Percentiles rank a stretch among this genome's conserved stretches.
Conservation (phyloP, 129 eudicot species). For the Lactuca saligna region DNA sequence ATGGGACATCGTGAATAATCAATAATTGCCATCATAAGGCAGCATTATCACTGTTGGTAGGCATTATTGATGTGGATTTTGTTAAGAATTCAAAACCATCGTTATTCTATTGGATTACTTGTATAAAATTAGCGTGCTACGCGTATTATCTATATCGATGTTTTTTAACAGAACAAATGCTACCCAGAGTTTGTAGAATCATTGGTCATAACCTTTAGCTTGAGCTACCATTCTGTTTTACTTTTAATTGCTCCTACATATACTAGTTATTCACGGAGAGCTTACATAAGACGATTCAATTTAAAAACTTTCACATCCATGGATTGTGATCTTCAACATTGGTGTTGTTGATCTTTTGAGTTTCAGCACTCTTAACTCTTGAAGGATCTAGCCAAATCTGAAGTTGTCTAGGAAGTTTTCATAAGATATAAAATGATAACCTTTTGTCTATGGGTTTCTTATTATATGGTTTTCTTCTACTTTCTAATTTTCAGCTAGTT, state of each 20-base stretch:
- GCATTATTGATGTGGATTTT: neutral
- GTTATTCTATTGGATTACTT: neutral
- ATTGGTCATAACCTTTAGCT: neutral
- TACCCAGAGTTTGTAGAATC: conserved; percentile 8
- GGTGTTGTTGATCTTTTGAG: neutral
- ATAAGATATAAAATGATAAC: neutral
- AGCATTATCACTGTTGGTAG: neutral
- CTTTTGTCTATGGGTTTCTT: neutral
- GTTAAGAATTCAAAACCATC: neutral
- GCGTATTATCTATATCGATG: neutral
- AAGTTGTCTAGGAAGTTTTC: conserved; percentile 4
- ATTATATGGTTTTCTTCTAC: neutral
- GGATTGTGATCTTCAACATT: conserved; percentile 8
- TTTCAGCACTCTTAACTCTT: conserved; percentile 1
- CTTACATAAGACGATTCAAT: neutral
- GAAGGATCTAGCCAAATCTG: conserved; percentile 2
- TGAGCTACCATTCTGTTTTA: conserved; percentile 5
- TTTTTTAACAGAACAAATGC: neutral
- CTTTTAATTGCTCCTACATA: neutral
- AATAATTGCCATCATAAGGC: neutral
- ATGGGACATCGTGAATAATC: conserved; percentile 3
- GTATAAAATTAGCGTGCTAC: neutral
- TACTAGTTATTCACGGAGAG: conserved; percentile 1
- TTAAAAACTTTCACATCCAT: neutral
- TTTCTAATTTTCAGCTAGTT: neutral